phyloP scores from a whole-genome alignment of 2,329 filamentous ascomycete genomes.

The Exophiala phaeomuriformis region DNA sequence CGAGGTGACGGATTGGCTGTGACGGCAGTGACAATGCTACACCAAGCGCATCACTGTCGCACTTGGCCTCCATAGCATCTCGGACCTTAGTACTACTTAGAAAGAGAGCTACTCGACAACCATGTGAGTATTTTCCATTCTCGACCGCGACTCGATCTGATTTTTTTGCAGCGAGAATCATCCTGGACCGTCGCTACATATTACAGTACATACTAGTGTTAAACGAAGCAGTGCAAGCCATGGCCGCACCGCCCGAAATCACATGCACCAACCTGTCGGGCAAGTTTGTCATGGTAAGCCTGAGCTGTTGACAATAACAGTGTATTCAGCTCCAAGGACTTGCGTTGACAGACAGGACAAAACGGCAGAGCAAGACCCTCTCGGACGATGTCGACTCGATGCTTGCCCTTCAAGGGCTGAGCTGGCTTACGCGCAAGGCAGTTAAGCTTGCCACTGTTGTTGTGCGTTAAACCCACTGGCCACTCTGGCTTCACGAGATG shows the following conservation, averaged over 20 bases:
- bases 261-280: constrained; percentile 62
- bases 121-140: too few species aligned
- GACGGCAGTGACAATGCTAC: too few species aligned
- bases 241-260: constrained; percentile 65
- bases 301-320: not conserved
- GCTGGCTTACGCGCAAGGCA: constrained; percentile 65
- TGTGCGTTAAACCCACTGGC: constrained; percentile 8
- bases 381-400: constrained; percentile 63
- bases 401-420: constrained; percentile 59
- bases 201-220: too few species aligned
- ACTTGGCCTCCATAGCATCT: too few species aligned
- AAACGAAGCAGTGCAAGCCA: constrained; percentile 34
- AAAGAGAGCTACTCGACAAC: too few species aligned
- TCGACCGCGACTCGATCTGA: too few species aligned
- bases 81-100: too few species aligned
- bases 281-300: constrained; percentile 60
- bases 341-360: not conserved
- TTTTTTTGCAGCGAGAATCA: too few species aligned
- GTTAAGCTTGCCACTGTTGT: constrained; percentile 59
- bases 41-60: too few species aligned
- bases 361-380: constrained; percentile 61
- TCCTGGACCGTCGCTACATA: too few species aligned
- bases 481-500: constrained; percentile 50
- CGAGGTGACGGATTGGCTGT: too few species aligned
- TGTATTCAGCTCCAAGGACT: not conserved